A percentile compares a stretch with the other conserved stretches of the same genome.
Conservation (phyloP, 805 yeast species). For the Blastobotrys chiropterorum region DNA sequence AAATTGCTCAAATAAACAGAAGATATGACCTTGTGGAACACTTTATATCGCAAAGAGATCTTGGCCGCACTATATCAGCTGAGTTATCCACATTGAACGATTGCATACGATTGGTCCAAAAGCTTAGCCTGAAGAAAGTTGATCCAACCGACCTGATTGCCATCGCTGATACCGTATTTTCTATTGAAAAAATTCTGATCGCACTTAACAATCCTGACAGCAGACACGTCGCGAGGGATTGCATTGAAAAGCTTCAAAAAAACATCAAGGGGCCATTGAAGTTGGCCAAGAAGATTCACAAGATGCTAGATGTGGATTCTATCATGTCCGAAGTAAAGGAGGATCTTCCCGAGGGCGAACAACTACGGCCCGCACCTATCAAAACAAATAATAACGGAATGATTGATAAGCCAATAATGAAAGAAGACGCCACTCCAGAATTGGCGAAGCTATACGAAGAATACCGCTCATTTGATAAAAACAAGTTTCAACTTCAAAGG, state of each 20-base stretch:
- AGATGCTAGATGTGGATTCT: slow-evolving; percentile 36
- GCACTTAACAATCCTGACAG: neutral
- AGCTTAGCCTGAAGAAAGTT: slow-evolving; percentile 35
- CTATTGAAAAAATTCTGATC: slow-evolving; percentile 29
- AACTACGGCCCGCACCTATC: neutral
- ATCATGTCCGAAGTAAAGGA: slow-evolving; percentile 7
- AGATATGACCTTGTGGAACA: slow-evolving; percentile 50
- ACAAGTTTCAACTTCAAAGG: slow-evolving; percentile 21
- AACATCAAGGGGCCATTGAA: slow-evolving; percentile 25
- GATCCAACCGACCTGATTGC: slow-evolving; percentile 41
- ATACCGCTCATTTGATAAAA: slow-evolving; percentile 23
- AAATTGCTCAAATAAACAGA: slow-evolving; percentile 44
- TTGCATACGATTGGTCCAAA: slow-evolving; percentile 31
- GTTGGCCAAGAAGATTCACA: slow-evolving; percentile 39
- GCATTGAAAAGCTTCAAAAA: slow-evolving; percentile 17
- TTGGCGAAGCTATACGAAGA: slow-evolving; percentile 23
- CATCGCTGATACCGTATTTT: slow-evolving; percentile 37
- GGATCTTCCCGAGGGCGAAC: neutral
- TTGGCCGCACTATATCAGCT: slow-evolving; percentile 52
- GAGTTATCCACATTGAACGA: slow-evolving; percentile 53
- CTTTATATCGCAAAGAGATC: slow-evolving; percentile 37
- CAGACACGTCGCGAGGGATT: neutral
- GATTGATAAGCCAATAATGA: slow-evolving; percentile 4
- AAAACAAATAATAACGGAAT: slow-evolving; percentile 1
- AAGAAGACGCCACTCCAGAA: slow-evolving; percentile 9